Conservation (phyloP, 1,139 yeast species). For the Suhomyces bokatorum region DNA sequence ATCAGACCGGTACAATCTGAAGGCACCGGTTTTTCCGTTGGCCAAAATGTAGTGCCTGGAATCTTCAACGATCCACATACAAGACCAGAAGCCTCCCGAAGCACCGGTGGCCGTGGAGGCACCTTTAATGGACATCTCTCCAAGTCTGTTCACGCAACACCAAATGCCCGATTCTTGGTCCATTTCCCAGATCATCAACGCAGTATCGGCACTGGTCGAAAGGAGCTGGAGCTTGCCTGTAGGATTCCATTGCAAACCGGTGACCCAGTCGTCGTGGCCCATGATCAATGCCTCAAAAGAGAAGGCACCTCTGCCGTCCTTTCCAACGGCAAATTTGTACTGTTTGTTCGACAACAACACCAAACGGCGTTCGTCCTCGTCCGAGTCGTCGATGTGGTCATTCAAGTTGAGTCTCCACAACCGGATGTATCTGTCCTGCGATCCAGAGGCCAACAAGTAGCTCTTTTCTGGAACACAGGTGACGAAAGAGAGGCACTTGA, state of each 20-base stretch:
- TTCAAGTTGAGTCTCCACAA: conserved; percentile 74
- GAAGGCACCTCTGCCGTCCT: conserved; percentile 47
- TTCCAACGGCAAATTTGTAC: conserved; percentile 50
- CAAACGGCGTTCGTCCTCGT: conserved; percentile 56
- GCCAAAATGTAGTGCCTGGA: conserved; percentile 56
- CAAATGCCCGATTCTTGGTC: conserved; percentile 86
- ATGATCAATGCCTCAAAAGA: conserved; percentile 89
- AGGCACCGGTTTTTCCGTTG: conserved; percentile 89
- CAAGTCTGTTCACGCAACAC: conserved; percentile 79
- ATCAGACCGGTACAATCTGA: conserved; percentile 68
- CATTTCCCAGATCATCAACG: conserved; percentile 95
- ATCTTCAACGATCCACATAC: conserved; percentile 66
- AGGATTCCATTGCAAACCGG: conserved; percentile 82
- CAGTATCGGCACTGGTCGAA: conserved; percentile 91
- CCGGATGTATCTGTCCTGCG: conserved; percentile 87
- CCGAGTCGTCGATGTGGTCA: conserved; percentile 56
- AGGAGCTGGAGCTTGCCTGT: conserved; percentile 55
- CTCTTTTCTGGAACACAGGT: conserved; percentile 47
- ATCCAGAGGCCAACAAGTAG: conserved; percentile 75
- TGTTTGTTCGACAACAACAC: conserved; percentile 64
- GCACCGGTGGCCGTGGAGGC: conserved; percentile 99
- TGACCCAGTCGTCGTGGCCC: conserved; percentile 99
- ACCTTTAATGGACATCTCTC: conserved; percentile 92
- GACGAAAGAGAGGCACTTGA: conserved; percentile 68
- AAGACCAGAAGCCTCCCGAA: conserved; percentile 95